Base-by-base conservation (phyloP, 345 rosid genomes). In the Sisymbrium irio region DNA sequence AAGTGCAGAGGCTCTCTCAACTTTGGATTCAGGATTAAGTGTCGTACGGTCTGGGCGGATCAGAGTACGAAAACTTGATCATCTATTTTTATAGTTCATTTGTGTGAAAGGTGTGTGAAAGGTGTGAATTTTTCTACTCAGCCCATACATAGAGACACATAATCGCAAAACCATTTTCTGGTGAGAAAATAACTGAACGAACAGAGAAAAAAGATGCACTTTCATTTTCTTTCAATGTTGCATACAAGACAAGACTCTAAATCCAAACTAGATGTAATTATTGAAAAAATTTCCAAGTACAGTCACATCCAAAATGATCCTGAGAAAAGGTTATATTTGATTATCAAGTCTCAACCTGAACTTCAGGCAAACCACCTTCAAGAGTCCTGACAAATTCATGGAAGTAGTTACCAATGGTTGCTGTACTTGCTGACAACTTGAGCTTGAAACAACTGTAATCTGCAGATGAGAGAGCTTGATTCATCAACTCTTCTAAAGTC, bases 281-380 rank as follows among this genome's bases (percentile, higher is more conserved):
- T 44, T 44, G 20, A 44, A 1, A 44, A 15, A 20, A n/a, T 18
- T n/a, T 44, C 9, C 7, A 44, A 42, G 47, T 42, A 42, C 19
- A 17, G 15, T n/a, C 39, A 36, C 39, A 36, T 36, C 39, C 0
- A 4, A 44, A 6, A 44, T 15, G 20, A 44, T 15, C 49, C 17
- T n/a, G 8, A 15, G 9, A 15, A 15, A 44, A 15, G 2, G 7
- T 1, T 44, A n/a, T 42, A n/a, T n/a, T n/a, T 14, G 3, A 7
- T 7, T n/a, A 42, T 18, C n/a, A 42, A 42, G 9, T 14, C 9
- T n/a, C 53, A 62, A 4, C 37, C 4, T 71, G 18, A 20, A 72
- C 69, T 35, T 62, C 62, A 37, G 62, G 35, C 44, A 67, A 13
- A 18, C 78, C 45, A 46, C 44, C 44, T 49, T 74, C 46, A 4